Conservation (phyloP, 352 stramenopile species). For the Pythium volutum region DNA sequence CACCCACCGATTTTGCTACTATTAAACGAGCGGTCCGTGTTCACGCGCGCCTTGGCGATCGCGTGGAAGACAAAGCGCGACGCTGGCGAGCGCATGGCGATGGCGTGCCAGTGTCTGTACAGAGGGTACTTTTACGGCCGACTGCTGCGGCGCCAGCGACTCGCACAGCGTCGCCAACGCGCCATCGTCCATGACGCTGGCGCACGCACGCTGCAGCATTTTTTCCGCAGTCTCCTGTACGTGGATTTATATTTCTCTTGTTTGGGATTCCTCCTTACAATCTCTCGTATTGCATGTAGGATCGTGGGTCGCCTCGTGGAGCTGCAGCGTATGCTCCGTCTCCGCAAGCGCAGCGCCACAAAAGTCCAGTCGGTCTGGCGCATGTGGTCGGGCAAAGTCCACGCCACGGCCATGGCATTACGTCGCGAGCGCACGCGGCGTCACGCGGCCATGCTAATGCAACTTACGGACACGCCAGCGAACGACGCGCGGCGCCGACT, state of each 20-base stretch:
- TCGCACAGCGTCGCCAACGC: conserved; percentile 30
- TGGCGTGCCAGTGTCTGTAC: conserved; percentile 36
- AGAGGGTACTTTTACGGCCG: conserved; percentile 54
- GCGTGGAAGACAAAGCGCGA: conserved; percentile 62
- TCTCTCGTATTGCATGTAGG: conserved; percentile 23
- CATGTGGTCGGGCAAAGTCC: conserved; percentile 71
- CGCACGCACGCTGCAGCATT: conserved; percentile 60
- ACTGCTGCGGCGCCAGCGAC: conserved; percentile 35
- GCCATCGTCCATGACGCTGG: conserved; percentile 38
- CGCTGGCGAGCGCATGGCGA: conserved; percentile 36
- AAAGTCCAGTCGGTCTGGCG: conserved; percentile 73
- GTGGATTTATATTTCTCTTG: conserved; percentile 15
- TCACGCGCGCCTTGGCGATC: conserved; percentile 45
- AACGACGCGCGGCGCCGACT: conserved; percentile 23
- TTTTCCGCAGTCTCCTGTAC: conserved; percentile 75
- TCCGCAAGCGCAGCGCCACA: conserved; percentile 35
- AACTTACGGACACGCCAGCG: conserved; percentile 3
- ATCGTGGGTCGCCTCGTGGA: conserved; percentile 51
- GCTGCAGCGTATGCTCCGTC: conserved; percentile 37
- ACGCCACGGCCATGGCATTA: conserved; percentile 36
- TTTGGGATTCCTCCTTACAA: background rate
- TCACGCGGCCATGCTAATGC: conserved; percentile 28
- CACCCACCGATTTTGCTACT: conserved; percentile 46
- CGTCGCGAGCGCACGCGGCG: conserved; percentile 31
- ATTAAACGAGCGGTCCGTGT: conserved; percentile 45